Evolutionary conservation across 2,329 filamentous ascomycete genomes (phyloP), one percentile per base, ranked within the genome.

Genomic region (Blastomyces percursus): DNA sequence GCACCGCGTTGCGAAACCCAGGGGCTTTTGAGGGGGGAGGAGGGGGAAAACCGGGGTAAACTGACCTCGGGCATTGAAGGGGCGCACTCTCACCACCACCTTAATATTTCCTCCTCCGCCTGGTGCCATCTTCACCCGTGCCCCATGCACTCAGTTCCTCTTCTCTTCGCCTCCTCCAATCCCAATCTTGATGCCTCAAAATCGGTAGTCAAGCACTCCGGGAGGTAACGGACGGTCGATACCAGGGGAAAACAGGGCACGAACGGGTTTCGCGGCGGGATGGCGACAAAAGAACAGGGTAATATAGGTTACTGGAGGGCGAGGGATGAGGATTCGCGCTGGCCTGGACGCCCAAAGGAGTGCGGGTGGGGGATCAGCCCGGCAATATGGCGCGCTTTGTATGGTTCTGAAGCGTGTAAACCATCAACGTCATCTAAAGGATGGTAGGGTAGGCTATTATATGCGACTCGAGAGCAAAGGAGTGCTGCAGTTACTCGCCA

Each of bases 31-130:
- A 14, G 32, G 44, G 42, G 24, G 35, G 44, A 38, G n/a, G 35
- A 56, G 56, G 27, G 48, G 14, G 4, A 9, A 32, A 21, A 40
- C 7, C 27, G 7, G 16, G 38, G 21, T 19, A 32, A 9, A 71
- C 74, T 74, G 81, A 93, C 91, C 91, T 93, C 92, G 86, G 72
- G 86, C 86, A 77, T 99, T 99, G 80, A 99, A 99, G 59, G 94
- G 94, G 74, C 94, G 86, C 71, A 89, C 87, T 80, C 94, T 86
- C 81, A 99, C 94, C 82, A 99, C 94, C 80, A 99, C 94, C 87
- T 99, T 99, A 77, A 99, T 99, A 75, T 99, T 99, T 74, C 94
- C 92, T 79, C 89, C 91, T 72, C 90, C 90, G 70, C 84, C 82
- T 70, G 84, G 81, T 72, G 84, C 82, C 87, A 90, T 90, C 63